Evolutionary conservation across 148 eudicot genomes (phyloP).

Genomic region (Suaeda aralocaspica): DNA sequence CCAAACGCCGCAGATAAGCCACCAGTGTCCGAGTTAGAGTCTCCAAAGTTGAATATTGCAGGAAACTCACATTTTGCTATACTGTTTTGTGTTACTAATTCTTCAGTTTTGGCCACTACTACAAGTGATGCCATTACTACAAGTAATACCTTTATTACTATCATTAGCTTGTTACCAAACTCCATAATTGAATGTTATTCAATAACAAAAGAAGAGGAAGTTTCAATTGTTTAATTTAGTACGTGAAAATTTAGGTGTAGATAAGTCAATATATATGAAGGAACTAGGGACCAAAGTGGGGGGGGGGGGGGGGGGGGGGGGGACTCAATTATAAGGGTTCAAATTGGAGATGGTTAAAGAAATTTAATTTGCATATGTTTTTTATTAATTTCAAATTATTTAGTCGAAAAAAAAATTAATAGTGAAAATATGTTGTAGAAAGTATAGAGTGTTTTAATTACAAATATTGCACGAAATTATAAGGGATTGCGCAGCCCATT

Average conservation of each 20-base stretch:
- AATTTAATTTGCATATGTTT: too few species aligned
- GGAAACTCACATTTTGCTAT: conserved; percentile 47
- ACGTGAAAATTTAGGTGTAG: background rate
- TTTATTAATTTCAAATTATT: too few species aligned
- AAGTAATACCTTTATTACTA: background rate
- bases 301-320: too few species aligned
- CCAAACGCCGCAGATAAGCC: conserved; percentile 87
- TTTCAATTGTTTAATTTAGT: background rate
- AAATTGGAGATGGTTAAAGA: too few species aligned
- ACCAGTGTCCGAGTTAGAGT: conserved; percentile 91
- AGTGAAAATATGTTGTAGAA: too few species aligned
- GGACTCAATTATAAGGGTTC: too few species aligned
- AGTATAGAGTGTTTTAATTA: too few species aligned
- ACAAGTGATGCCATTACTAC: background rate
- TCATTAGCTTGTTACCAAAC: background rate
- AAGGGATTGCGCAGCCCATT: too few species aligned
- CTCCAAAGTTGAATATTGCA: conserved; percentile 85
- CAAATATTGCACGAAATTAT: too few species aligned
- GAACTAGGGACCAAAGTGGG: too few species aligned
- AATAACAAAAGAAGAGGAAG: background rate
- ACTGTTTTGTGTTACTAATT: background rate
- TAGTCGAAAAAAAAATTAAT: too few species aligned
- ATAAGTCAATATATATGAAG: too few species aligned
- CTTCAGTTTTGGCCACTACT: background rate
- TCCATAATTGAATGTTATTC: background rate